phyloP scores from a whole-genome alignment of 2,329 filamentous ascomycete species.

The Colletotrichum chrysophilum region DNA sequence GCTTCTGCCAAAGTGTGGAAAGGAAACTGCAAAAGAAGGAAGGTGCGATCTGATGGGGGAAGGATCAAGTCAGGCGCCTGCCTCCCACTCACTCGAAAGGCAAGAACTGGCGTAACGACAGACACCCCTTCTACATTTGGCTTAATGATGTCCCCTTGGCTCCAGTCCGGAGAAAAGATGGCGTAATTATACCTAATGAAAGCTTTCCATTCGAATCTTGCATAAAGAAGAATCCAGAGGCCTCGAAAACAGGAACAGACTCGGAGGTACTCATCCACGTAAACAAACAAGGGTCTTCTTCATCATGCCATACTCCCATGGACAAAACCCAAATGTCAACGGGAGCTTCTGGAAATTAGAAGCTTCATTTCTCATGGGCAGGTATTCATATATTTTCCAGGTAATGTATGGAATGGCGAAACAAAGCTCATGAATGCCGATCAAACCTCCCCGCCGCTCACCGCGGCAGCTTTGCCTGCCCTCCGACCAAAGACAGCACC shows the following conservation, averaged over 20 bases:
- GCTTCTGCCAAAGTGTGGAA: not conserved
- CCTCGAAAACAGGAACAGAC: too few relatives aligned
- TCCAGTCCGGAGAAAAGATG: not conserved
- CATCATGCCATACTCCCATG: too few relatives aligned
- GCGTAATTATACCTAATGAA: too few relatives aligned
- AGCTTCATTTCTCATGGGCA: rapidly evolving
- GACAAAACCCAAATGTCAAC: not conserved
- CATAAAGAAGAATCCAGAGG: rapidly evolving
- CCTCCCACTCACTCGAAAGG: not conserved
- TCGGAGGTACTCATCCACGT: too few relatives aligned
- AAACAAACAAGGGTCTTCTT: rapidly evolving
- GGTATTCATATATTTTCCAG: rapidly evolving
- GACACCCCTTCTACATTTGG: not conserved
- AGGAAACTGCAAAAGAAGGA: not conserved
- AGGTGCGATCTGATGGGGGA: not conserved
- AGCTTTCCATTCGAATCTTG: not conserved
- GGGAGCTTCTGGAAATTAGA: rapidly evolving
- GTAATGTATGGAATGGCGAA: not conserved
- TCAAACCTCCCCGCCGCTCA: not conserved
- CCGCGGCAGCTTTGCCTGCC: slow-evolving; percentile 33
- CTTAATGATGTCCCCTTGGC: not conserved
- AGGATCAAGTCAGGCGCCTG: not conserved
- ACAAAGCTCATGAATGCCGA: not conserved
- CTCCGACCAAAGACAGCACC: slow-evolving; percentile 57
- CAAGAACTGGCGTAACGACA: not conserved